Conservation (phyloP, 2,329 filamentous ascomycete genomes). For the Apiospora saccharicola region DNA sequence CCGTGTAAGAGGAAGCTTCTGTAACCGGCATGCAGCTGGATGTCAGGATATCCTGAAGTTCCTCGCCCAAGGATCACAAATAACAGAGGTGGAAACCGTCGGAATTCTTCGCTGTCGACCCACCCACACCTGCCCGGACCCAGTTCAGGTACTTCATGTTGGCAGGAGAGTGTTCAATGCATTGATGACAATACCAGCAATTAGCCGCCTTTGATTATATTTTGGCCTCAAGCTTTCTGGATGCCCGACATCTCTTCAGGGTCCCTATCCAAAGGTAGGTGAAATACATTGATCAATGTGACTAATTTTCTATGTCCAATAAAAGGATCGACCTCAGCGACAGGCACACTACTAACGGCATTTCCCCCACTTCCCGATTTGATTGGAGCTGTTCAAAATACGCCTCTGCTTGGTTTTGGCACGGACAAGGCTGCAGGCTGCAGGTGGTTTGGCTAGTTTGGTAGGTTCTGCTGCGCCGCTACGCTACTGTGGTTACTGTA, state of each 20-base stretch:
- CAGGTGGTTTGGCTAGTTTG: not conserved
- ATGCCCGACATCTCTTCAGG: not conserved
- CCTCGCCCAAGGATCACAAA: not conserved
- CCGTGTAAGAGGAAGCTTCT: not conserved
- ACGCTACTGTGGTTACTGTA: not conserved
- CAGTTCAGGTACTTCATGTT: not conserved
- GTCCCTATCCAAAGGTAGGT: not conserved
- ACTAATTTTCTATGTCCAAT: not conserved
- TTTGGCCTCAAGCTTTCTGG: not conserved
- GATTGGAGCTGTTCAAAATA: not conserved
- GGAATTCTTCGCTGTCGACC: not conserved
- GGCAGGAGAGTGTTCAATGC: not conserved
- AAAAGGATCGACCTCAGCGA: not conserved
- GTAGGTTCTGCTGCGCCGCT: not conserved
- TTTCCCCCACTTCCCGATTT: conserved; percentile 1
- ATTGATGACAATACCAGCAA: not conserved
- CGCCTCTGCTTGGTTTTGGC: not conserved
- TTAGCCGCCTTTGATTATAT: not conserved
- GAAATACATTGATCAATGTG: not conserved
- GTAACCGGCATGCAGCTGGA: not conserved
- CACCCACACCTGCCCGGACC: not conserved
- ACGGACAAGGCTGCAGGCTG: conserved; percentile 15
- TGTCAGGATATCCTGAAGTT: not conserved
- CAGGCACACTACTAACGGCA: not conserved
- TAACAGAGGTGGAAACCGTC: not conserved